phyloP scores from a whole-genome alignment of 441 rosid genomes.

The Syzygium syzygioides region DNA sequence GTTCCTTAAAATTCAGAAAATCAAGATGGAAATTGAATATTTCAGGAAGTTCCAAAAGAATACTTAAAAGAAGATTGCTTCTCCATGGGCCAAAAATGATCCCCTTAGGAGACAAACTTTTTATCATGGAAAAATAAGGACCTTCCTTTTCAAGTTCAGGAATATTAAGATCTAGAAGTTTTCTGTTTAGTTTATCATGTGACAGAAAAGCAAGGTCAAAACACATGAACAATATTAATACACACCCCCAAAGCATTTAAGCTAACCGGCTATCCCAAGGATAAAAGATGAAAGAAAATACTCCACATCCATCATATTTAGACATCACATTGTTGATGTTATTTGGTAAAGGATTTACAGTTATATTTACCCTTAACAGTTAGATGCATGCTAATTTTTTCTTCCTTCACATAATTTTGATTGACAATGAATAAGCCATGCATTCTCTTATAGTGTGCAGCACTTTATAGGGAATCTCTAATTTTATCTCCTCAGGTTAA shows the following conservation, averaged over 20 bases:
- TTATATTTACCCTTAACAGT: neutral
- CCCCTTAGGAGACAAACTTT: neutral
- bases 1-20: neutral
- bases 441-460: neutral
- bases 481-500: neutral
- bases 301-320: neutral
- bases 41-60: neutral
- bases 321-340: neutral
- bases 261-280: neutral
- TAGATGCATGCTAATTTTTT: neutral
- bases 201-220: neutral
- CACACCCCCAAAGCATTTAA: neutral
- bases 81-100: neutral
- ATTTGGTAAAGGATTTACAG: neutral
- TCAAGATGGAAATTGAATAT: neutral
- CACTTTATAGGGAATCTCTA: neutral
- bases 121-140: neutral
- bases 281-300: neutral
- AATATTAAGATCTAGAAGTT: neutral
- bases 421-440: neutral
- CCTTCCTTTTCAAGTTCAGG: neutral
- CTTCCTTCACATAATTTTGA: neutral
- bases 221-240: neutral
- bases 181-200: neutral
- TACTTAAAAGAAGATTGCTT: neutral